Evolutionary conservation across 2,329 filamentous ascomycete genomes (phyloP).

Genomic region (Blastomyces emzantsi): DNA sequence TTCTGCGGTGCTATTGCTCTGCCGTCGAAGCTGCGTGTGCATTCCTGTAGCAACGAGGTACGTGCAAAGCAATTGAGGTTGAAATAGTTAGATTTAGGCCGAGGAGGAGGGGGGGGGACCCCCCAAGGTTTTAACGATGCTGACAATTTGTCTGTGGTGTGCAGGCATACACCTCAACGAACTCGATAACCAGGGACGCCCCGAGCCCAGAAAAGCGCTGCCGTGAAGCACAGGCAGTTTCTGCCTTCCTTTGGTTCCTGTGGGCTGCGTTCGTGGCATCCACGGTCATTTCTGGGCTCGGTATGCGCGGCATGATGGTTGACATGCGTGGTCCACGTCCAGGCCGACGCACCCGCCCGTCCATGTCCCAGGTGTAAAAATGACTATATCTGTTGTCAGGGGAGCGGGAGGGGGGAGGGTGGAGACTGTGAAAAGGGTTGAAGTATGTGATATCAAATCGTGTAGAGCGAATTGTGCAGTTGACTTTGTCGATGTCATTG

Average conservation of each 20-base stretch:
- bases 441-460: neutral
- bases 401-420: neutral
- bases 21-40: constrained; percentile 37
- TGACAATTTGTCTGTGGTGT: neutral
- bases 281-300: constrained; percentile 33
- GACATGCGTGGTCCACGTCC: constrained; percentile 12
- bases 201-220: constrained; percentile 34
- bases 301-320: constrained; percentile 3
- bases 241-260: constrained; percentile 45
- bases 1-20: constrained; percentile 42
- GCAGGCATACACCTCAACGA: constrained; percentile 34
- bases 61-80: constrained; percentile 13
- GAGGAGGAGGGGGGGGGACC: neutral
- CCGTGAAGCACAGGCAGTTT: constrained; percentile 43
- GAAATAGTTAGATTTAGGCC: neutral
- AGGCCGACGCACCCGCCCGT: constrained; percentile 12
- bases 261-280: constrained; percentile 39
- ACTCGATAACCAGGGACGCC: constrained; percentile 40
- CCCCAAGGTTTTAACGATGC: neutral
- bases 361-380: constrained; percentile 18
- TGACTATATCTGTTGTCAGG: neutral
- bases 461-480: neutral
- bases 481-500: no score
- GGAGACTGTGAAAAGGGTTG: neutral
- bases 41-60: constrained; percentile 41